A percentile compares a stretch with the other conserved stretches of the same genome.
Conservation (phyloP, 2,329 filamentous ascomycete genomes). For the Microsporum audouinii region DNA sequence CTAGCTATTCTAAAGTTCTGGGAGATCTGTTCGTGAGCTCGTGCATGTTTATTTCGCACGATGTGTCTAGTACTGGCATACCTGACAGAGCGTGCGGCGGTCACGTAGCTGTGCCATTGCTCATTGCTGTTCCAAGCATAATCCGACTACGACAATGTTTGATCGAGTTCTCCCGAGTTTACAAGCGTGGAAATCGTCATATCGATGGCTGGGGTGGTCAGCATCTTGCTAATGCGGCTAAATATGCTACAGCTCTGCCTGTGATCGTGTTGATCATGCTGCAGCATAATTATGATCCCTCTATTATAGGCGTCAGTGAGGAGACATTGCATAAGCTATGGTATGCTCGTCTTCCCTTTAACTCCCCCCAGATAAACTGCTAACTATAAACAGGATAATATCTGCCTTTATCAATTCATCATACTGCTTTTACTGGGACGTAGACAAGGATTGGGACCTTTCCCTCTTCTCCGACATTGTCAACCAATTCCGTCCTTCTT, state of each 20-base stretch:
- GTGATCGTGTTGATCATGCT: slow-evolving; percentile 72
- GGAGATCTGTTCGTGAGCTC: slow-evolving; percentile 78
- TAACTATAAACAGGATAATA: slow-evolving; percentile 46
- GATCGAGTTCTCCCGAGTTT: slow-evolving; percentile 70
- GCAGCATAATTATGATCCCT: slow-evolving; percentile 51
- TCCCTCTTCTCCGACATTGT: slow-evolving; percentile 57
- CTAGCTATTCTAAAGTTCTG: slow-evolving; percentile 85
- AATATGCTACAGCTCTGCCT: slow-evolving; percentile 89
- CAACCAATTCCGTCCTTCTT: slow-evolving; percentile 37
- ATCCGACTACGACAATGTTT: slow-evolving; percentile 88
- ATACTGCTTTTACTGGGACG: slow-evolving; percentile 98
- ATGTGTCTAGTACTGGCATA: slow-evolving; percentile 61
- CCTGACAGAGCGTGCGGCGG: slow-evolving; percentile 77
- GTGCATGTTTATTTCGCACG: slow-evolving; percentile 76
- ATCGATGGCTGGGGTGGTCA: slow-evolving; percentile 63
- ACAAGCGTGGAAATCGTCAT: slow-evolving; percentile 36
- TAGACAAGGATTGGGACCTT: slow-evolving; percentile 93
- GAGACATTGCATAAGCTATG: slow-evolving; percentile 45
- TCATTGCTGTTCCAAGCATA: slow-evolving; percentile 69
- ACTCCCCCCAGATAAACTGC: background rate
- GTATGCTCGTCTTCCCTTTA: slow-evolving; percentile 26
- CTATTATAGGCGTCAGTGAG: slow-evolving; percentile 43
- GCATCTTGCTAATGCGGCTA: slow-evolving; percentile 84
- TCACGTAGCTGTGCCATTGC: slow-evolving; percentile 64
- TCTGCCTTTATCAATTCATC: slow-evolving; percentile 71